Evolutionary conservation across 1,139 yeast species (phyloP), one percentile per base, ranked within the genome.

Genomic region (Debaryomycetaceae sp.): DNA sequence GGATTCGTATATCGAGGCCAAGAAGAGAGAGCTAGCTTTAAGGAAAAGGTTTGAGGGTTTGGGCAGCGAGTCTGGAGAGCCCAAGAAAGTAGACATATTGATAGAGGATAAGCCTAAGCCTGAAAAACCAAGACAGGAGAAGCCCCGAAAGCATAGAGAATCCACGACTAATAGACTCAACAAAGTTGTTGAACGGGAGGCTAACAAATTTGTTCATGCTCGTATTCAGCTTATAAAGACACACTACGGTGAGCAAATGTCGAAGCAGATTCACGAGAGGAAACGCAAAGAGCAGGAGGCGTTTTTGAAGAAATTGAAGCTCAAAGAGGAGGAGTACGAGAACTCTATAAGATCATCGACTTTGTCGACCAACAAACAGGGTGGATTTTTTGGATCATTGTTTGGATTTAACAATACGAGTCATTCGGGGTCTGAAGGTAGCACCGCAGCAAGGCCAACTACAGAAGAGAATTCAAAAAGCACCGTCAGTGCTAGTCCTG

Each of bases 261-360:
- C 63, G 20, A 59, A 66, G 43, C 68, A 68, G 49, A 69, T 74
- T 40, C 69, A 65, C 49, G 77, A 72, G 44, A 57, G 79, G 41
- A 71, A 68, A 46, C 60, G 69, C 20, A 60, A 59, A 48, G 78
- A 74, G 48, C 76, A 73, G 49, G 77, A 73, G 47, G 44, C 57
- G 40, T 69, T 69, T 45, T 59, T 73, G 23, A 62, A 59, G 43
- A 64, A 74, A 45, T 54, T 72, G 41, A 65, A 62, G 48, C 52
- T 58, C 44, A 72, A 66, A 53, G 78, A 73, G 50, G 76, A 69
- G 46, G 73, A 72, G 47, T 71, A 70, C 45, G 77, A 70, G 41
- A 53, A 56, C 42, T 64, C 62, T 24, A 40, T 70, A 37, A 52
- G 57, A 34, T 59, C 62, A 4, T 69, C 68, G 5, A 57, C 65